Percentiles rank a stretch among this genome's conserved stretches.
phyloP scores from a whole-genome alignment of 306 rosid genomes.

The Malus asiatica region DNA sequence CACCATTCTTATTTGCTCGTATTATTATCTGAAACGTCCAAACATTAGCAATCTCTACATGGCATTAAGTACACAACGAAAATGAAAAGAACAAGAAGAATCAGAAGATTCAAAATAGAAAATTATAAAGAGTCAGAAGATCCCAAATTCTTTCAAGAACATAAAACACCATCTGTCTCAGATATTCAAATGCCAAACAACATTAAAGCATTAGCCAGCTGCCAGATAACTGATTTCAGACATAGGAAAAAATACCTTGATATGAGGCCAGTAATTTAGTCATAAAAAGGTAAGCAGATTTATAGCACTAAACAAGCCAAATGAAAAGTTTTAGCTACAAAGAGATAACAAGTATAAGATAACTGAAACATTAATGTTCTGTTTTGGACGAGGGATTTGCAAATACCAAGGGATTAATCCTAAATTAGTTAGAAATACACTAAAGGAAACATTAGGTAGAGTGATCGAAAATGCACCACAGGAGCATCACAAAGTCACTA shows the following conservation, averaged over 20 bases:
- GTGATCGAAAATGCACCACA: not conserved
- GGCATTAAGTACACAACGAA: not conserved
- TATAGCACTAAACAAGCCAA: not conserved
- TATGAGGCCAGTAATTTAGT: not conserved
- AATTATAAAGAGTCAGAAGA: not conserved
- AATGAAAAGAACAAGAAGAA: not conserved
- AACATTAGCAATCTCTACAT: slow-evolving; percentile 19
- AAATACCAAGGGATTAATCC: not conserved
- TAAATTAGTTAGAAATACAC: not conserved
- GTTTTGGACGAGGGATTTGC: not conserved
- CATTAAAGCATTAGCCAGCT: not conserved
- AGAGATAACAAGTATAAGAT: not conserved
- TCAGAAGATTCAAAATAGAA: not conserved
- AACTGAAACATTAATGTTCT: not conserved
- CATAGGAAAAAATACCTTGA: not conserved
- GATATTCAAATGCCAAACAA: not conserved
- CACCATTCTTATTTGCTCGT: slow-evolving; percentile 76
- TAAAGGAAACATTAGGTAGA: not conserved
- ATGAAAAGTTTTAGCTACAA: not conserved
- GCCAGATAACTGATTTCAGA: not conserved
- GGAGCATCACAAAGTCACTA: not conserved
- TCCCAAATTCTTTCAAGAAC: not conserved
- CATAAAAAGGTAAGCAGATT: not conserved
- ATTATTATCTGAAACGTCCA: slow-evolving; percentile 64
- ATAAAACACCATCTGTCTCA: not conserved